Base-by-base conservation (phyloP, 352 stramenopile genomes). In the Phytophthora podocarpi region DNA sequence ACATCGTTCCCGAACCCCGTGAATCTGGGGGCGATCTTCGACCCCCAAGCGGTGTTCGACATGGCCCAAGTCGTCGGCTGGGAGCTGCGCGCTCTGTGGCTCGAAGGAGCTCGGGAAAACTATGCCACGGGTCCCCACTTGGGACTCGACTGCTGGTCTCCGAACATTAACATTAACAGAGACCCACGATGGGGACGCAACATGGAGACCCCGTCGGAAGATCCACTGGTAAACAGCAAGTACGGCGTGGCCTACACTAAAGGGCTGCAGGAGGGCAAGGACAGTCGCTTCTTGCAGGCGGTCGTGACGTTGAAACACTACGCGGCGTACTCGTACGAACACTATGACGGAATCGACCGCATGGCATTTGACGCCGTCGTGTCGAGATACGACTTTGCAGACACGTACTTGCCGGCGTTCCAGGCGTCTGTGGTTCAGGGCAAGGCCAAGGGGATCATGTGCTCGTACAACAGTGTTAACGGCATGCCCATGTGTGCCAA, bases 391-490 rank as follows among this genome's bases (percentile, higher is more conserved):
- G 96, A 99, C 68, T 94, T 98, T 47, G 76, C 84, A 16, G 90
- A 98, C 56, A 98, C 95, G 42, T 98, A 98, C 67, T 74, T 98
- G 8, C 85, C 81, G 21, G 80, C 84, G 2, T 97, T 98, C 55
- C 76, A 81, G 21, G 73, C 85, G 24, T 93, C 91, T 23, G 77
- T 98, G 4, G 77, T 73, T 39, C 77, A 96, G 5, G 92, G 68
- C 5, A 73, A 86, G 4, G 92, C 84, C 7, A 92, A 84, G 18
- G 80, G 87, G 5, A 54, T 98, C 62, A 99, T 99, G 97, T 99
- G 96, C 75, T 96, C 86, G 36, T 99, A 99, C 82, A 99, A 99
- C 63, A 87, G 85, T 32, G 64, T 99, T 4, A 98, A 98, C 63
- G 93, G 94, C 15, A 71, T 98, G 28, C 97, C 97, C 3, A 88